Conservation (phyloP, 176 grass and related monocot species). For the Dendrocalamus sinicus region DNA sequence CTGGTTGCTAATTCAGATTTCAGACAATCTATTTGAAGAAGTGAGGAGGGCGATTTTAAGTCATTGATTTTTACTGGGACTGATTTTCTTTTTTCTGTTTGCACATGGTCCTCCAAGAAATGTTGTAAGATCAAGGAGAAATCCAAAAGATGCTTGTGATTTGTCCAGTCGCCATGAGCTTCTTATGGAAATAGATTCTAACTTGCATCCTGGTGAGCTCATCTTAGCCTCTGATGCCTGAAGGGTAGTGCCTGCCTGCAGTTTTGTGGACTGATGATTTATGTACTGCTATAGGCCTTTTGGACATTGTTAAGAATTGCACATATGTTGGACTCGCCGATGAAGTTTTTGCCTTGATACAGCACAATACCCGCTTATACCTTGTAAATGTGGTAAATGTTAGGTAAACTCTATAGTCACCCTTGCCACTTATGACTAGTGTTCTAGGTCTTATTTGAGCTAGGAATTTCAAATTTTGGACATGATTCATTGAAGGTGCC, state of each 20-base stretch:
- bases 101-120: conserved; percentile 57
- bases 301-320: conserved; percentile 88
- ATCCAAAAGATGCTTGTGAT: conserved; percentile 75
- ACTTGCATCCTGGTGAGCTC: conserved; percentile 72
- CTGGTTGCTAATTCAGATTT: conserved; percentile 31
- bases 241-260: conserved; percentile 26
- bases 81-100: conserved; percentile 33
- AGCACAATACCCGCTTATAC: conserved; percentile 81
- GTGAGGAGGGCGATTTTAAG: not conserved
- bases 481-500: not conserved
- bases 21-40: conserved; percentile 19
- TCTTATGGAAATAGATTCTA: conserved; percentile 69
- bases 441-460: conserved; percentile 16
- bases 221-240: conserved; percentile 32
- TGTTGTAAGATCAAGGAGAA: conserved; percentile 87
- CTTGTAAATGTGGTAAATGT: conserved; percentile 89
- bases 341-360: conserved; percentile 84
- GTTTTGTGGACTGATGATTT: conserved; percentile 44
- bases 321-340: conserved; percentile 91
- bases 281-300: conserved; percentile 62
- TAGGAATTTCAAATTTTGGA: conserved; percentile 6
- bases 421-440: conserved; percentile 1
- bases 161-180: conserved; percentile 81
- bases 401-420: conserved; percentile 51
- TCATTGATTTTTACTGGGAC: conserved; percentile 7